Evolutionary conservation across 805 yeast genomes (phyloP).

Genomic region (Ogataea ganodermae): DNA sequence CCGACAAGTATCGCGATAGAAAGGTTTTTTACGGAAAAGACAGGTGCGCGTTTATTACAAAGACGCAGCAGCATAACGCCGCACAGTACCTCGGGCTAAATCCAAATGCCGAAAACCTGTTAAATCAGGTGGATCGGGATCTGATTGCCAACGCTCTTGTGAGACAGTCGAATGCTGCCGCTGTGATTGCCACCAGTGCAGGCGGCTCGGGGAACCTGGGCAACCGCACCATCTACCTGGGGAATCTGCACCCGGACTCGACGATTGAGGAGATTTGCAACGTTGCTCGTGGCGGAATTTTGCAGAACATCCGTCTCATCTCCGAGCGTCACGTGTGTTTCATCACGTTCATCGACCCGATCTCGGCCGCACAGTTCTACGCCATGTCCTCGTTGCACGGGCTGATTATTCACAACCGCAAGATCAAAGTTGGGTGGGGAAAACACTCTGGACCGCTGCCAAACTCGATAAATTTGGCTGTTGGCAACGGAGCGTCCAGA

Average conservation of each 20-base stretch:
- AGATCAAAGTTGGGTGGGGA: slow-evolving; percentile 97
- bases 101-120: slow-evolving; percentile 82
- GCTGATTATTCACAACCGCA: slow-evolving; percentile 77
- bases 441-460: slow-evolving; percentile 92
- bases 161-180: slow-evolving; percentile 95
- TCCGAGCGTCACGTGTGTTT: slow-evolving; percentile 90
- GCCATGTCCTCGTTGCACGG: slow-evolving; percentile 94
- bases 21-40: slow-evolving; percentile 92
- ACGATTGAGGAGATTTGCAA: slow-evolving; percentile 93
- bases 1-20: slow-evolving; percentile 69
- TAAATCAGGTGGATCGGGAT: slow-evolving; percentile 58
- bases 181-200: slow-evolving; percentile 93
- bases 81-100: slow-evolving; percentile 91
- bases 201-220: slow-evolving; percentile 93
- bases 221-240: slow-evolving; percentile 89
- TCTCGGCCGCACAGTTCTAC: slow-evolving; percentile 96
- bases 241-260: slow-evolving; percentile 85
- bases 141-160: slow-evolving; percentile 73
- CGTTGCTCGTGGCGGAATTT: slow-evolving; percentile 91
- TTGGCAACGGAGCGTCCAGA: slow-evolving; percentile 90
- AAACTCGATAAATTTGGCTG: slow-evolving; percentile 84
- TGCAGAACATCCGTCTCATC: slow-evolving; percentile 79
- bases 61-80: slow-evolving; percentile 95
- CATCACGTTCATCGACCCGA: slow-evolving; percentile 93
- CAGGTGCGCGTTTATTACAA: slow-evolving; percentile 90